These are phyloP conservation scores for Bathelium albidoporum DNA, from an alignment of 495 filamentous ascomycete species.

Conservation along the genomic window DNA sequence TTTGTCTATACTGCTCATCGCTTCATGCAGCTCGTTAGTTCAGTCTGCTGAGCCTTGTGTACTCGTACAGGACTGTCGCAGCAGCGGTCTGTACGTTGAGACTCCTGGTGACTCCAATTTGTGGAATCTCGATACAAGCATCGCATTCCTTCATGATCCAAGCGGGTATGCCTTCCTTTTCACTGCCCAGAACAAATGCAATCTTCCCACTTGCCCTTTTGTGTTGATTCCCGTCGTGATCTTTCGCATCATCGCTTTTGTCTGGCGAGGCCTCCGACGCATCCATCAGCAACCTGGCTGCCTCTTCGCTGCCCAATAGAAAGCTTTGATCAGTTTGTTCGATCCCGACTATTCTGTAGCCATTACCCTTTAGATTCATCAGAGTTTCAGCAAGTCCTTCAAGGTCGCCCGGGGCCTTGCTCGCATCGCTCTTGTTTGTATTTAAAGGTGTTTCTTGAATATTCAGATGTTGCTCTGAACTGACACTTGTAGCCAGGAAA, in stretches of 20 bases:
- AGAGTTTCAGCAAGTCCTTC: slow-evolving; percentile 24
- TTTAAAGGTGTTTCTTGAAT: slow-evolving; percentile 29
- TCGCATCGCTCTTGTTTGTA: not conserved
- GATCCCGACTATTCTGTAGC: slow-evolving; percentile 37
- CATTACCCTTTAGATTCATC: slow-evolving; percentile 23
- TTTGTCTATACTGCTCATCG: too few relatives aligned
- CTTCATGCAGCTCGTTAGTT: not conserved
- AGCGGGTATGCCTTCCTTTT: slow-evolving; percentile 39
- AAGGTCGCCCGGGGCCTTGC: slow-evolving; percentile 6
- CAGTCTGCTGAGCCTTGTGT: slow-evolving; percentile 13
- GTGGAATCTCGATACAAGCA: slow-evolving; percentile 40
- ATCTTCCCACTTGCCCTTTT: slow-evolving; percentile 16
- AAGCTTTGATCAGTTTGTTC: slow-evolving; percentile 41
- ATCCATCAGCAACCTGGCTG: not conserved
- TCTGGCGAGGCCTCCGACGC: not conserved
- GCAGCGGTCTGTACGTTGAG: slow-evolving; percentile 45
- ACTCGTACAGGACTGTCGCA: slow-evolving; percentile 39
- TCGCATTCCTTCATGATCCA: slow-evolving; percentile 34
- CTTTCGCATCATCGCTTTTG: not conserved
- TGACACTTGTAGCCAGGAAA: slow-evolving; percentile 36
- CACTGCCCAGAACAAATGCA: slow-evolving; percentile 38
- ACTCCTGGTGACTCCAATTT: slow-evolving; percentile 39
- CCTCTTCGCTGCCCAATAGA: slow-evolving; percentile 26
- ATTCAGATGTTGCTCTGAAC: slow-evolving; percentile 34
- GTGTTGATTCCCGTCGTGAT: not conserved